Base-by-base conservation (phyloP, 495 filamentous ascomycete genomes). In the Astrothelium subdiscretum region DNA sequence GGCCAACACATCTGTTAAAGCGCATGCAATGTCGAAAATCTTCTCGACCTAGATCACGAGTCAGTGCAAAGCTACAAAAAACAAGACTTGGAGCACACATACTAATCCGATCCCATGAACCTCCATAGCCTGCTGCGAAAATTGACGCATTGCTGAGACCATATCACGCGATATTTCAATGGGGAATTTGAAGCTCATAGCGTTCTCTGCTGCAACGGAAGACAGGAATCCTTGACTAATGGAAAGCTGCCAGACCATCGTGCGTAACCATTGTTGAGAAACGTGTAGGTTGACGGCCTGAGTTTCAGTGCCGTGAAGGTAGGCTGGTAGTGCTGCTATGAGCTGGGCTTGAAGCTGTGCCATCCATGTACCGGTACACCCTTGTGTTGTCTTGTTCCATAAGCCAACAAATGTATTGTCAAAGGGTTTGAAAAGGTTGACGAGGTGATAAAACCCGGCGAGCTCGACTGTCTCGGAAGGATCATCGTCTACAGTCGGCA, bases 251-350 rank as follows among this genome's bases (percentile, higher is more conserved):
- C 90, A 94, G 1, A 88, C 80, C 68, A 87, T 85, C 29, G 87
- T 88, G 65, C 88, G 85, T n/a, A 92, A 80, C 90, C 90, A 95
- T 69, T 89, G 83, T 71, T 92, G 88, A 35, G 87, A 89, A 8
- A 83, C 77, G 10, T 83, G 78, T 10, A 91, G 75, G 67, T 95
- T 89, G 20, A 83, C 78, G 26, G 85, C 81, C 72, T 90, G 87
- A 10, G 77, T 81, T 61, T 92, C 84, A 1, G 83, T 84, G 52
- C 80, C 76, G 58, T 83, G 81, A 48, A 89, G 77, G 62, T 84
- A 83, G 0, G 76, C 65, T 0, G 87, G 86, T 0, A 89, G 73
- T 15, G 85, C 81, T 26, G 86, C 82, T 15, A 77, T 80, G 0
- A 91, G 79, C 65, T 86, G 83, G 67, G 85, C 80, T 67, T 90